These are phyloP conservation scores for Sclerotinia nivalis DNA, from an alignment of 2,329 filamentous ascomycete genomes.

Conservation along the genomic window DNA sequence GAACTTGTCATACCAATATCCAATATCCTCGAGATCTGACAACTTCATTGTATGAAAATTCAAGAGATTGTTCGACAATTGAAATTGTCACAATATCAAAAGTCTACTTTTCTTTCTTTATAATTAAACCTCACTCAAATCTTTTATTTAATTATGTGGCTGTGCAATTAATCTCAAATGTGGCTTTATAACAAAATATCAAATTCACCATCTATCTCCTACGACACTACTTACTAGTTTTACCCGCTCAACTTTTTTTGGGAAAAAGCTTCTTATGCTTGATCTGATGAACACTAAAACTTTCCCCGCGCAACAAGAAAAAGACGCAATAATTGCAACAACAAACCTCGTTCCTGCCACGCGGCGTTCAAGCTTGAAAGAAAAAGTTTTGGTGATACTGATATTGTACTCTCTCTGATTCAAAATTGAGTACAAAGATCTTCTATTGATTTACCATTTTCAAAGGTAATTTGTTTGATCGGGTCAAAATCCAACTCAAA, in stretches of 20 bases:
- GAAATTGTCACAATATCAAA: no score
- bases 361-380: conserved; percentile 19
- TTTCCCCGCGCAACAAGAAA: conserved; percentile 14
- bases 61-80: neutral
- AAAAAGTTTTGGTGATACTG: neutral
- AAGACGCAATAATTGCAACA: conserved; percentile 6
- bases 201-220: neutral
- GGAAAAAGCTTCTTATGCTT: conserved; percentile 18
- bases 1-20: neutral
- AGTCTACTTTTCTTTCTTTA: neutral
- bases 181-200: conserved; percentile 4
- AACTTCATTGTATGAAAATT: neutral
- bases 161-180: neutral
- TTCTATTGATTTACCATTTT: conserved; percentile 9
- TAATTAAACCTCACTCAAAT: no score
- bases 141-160: neutral
- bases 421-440: conserved; percentile 9
- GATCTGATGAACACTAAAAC: conserved; percentile 8
- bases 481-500: neutral
- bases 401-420: neutral
- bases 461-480: conserved; percentile 20
- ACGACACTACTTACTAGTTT: neutral
- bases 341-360: conserved; percentile 23
- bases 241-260: neutral
- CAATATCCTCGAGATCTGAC: neutral